These are phyloP conservation scores for Boechera divaricarpa DNA, from an alignment of 345 rosid species.

Conservation along the genomic window DNA sequence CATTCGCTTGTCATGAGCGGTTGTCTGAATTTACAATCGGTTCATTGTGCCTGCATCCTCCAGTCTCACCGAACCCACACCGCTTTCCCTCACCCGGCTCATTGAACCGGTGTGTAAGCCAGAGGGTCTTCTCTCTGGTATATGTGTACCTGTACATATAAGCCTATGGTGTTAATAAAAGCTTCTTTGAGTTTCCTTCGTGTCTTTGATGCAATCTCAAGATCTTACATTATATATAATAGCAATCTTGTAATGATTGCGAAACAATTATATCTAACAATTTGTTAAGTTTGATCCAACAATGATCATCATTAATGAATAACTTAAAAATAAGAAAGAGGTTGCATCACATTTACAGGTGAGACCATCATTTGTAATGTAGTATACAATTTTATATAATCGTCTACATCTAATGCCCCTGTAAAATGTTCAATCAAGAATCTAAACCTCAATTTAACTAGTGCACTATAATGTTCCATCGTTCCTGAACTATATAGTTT, in stretches of 20 bases:
- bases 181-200: conserved; percentile 13
- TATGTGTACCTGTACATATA: conserved; percentile 24
- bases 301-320: background rate
- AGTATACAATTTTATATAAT: background rate
- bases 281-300: conserved; percentile 11
- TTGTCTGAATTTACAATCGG: conserved; percentile 79
- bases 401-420: background rate
- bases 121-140: conserved; percentile 24
- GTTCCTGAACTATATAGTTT: background rate
- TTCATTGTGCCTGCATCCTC: conserved; percentile 85
- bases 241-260: conserved; percentile 19
- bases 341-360: background rate
- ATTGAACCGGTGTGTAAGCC: conserved; percentile 23
- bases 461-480: background rate
- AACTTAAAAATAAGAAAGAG: background rate
- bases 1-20: conserved; percentile 99
- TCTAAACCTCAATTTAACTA: background rate
- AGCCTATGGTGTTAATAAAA: conserved; percentile 19
- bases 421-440: background rate
- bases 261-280: background rate
- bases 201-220: conserved; percentile 27
- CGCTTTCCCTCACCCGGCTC: conserved; percentile 38
- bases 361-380: background rate
- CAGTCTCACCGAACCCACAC: conserved; percentile 66
- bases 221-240: background rate